Evolutionary conservation across 2,329 filamentous ascomycete genomes (phyloP).

Genomic region (Aspergillus fijiensis): DNA sequence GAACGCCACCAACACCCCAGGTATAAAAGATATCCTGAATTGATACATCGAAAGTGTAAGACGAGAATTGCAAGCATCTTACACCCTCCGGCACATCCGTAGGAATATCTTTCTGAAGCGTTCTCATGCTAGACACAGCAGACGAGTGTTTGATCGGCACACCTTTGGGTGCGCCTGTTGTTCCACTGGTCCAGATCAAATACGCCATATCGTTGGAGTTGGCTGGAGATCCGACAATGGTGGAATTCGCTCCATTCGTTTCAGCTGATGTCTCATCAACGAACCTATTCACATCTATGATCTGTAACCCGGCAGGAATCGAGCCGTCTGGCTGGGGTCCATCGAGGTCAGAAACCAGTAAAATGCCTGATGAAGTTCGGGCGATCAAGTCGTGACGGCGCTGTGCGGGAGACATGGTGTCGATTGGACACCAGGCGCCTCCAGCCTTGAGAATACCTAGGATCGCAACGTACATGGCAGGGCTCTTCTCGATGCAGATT

Average conservation of each 20-base stretch:
- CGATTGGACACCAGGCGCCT: conserved; percentile 44
- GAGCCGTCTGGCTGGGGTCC: conserved; percentile 23
- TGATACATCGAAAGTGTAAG: conserved; percentile 44
- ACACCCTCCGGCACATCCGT: conserved; percentile 27
- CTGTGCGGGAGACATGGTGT: conserved; percentile 39
- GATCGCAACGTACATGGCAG: conserved; percentile 42
- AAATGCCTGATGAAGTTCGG: conserved; percentile 32
- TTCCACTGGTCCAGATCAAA: conserved; percentile 43
- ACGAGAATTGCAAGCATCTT: conserved; percentile 40
- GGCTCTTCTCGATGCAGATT: conserved; percentile 42
- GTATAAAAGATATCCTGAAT: conserved; percentile 37
- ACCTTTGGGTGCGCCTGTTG: conserved; percentile 40
- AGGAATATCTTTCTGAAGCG: conserved; percentile 34
- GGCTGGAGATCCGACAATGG: not conserved
- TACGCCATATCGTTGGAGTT: conserved; percentile 30
- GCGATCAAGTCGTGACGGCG: conserved; percentile 42
- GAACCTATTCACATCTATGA: conserved; percentile 32
- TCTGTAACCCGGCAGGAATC: conserved; percentile 27
- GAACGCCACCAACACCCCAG: conserved; percentile 28
- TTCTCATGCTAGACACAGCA: conserved; percentile 37
- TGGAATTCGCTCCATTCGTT: not conserved
- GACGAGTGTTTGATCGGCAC: conserved; percentile 40
- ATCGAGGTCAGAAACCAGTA: conserved; percentile 29
- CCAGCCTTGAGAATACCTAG: conserved; percentile 46
- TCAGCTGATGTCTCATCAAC: not conserved